Base-by-base conservation (phyloP, 306 rosid species). In the Betula pendula region DNA sequence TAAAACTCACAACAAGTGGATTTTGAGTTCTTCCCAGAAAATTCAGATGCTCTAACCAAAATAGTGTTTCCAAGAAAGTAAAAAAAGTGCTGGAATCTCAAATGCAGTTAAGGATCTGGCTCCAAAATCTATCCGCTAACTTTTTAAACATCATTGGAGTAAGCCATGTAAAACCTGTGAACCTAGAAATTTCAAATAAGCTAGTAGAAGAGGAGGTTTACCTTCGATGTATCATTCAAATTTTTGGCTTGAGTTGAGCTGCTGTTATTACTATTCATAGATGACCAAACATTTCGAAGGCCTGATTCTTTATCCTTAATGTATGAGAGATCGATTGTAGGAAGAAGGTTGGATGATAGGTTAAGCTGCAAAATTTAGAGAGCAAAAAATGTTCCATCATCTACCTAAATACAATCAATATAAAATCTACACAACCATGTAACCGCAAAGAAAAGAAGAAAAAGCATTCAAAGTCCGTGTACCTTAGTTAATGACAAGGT, bases 401-500 rank as follows among this genome's bases (percentile, higher is more conserved):
- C 58, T 65, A 48, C 51, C 75, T 55, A 58, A 81, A 75, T 45
- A 68, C 50, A 25, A 77, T 70, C 68, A 66, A 83, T 56, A 43
- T 45, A 70, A 25, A 38, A 55, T 27, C 68, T 62, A 47, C 68
- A 70, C n/a, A 73, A 74, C 40, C 27, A 79, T 7, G 78, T 17
- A 73, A 29, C 20, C 16, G 13, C 33, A 16, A 65, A 74, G 47
- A 75, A 74, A 52, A 74, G 66, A 79, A 77, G 27, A 68, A 38
- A 77, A 70, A 71, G 20, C 35, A 69, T 52, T 63, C 77, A 45
- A 77, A 73, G 50, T 47, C 43, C 38, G 38, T 42, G 45, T 70
- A 96, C 99, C 99, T 91, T 96, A 31, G 94, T 86, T 85, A 92
- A 82, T 63, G 90, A 91, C 82, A 92, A 85, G 6, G 89, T 40